These are phyloP conservation scores for Codiaeum variegatum DNA, from an alignment of 441 rosid species.

Conservation along the genomic window DNA sequence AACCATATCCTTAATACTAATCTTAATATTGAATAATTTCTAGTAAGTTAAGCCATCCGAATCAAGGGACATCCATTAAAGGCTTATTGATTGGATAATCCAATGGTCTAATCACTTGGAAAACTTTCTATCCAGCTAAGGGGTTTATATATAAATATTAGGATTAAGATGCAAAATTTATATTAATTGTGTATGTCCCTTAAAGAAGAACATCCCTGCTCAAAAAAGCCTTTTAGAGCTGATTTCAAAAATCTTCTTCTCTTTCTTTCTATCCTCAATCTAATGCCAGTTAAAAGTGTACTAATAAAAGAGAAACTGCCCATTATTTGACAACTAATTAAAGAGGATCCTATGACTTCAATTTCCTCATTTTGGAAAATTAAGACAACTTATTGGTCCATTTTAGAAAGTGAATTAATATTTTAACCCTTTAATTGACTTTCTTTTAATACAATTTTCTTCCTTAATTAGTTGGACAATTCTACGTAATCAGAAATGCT, in stretches of 20 bases:
- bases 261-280: slow-evolving; percentile 11
- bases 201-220: slow-evolving; percentile 20
- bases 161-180: neutral
- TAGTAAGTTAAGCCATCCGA: slow-evolving; percentile 14
- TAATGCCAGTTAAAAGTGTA: slow-evolving; percentile 21
- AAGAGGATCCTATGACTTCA: slow-evolving; percentile 27
- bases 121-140: neutral
- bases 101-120: slow-evolving; percentile 4
- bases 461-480: slow-evolving; percentile 1
- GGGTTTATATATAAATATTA: slow-evolving; percentile 1
- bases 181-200: slow-evolving; percentile 19
- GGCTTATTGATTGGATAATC: neutral
- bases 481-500: too few relatives aligned
- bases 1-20: neutral
- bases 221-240: slow-evolving; percentile 16
- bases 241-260: slow-evolving; percentile 19
- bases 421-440: neutral
- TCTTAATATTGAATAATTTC: neutral
- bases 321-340: slow-evolving; percentile 33
- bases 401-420: neutral
- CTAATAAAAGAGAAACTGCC: slow-evolving; percentile 22
- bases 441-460: neutral
- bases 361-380: slow-evolving; percentile 8
- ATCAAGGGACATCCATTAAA: slow-evolving; percentile 8
- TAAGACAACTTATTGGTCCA: slow-evolving; percentile 10